Base-by-base conservation (phyloP, 2,329 filamentous ascomycete genomes). In the Botrytis hyacinthi region DNA sequence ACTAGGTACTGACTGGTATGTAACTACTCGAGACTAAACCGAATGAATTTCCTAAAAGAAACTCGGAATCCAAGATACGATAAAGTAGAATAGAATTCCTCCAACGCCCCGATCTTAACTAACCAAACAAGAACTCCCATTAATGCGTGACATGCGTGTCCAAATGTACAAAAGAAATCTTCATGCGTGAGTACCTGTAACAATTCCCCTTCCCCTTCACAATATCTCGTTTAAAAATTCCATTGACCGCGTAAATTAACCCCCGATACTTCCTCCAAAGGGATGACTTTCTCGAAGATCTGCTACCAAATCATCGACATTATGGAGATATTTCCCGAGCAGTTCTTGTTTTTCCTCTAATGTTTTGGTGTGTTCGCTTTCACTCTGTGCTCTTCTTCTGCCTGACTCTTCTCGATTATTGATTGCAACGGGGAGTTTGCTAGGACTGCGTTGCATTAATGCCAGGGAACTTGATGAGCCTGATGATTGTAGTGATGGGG, bases 211-310 rank as follows among this genome's bases (percentile, higher is more conserved):
- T 20, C 29, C 66, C 65, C 48, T 57, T 42, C 35, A 42, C 48
- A 8, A 57, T 14, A n/a, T 9, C 35, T 68, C 35, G 48, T 68
- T 57, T 29, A 67, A 7, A 54, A 20, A n/a, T 29, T 26, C 35
- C 46, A 29, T 57, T 18, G n/a, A n/a, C 26, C 2, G 37, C 22
- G 5, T 29, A 26, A 29, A 42, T 68, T 22, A 66, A 75, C 68
- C 88, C 75, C 83, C 86, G 73, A 89, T 82, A 9, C 86, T 87
- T 9, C 90, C 82, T 9, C 90, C 91, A 84, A 94, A 94, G 0
- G 93, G 92, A 65, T 92, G 91, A 77, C 90, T 92, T 81, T 93
- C 93, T 76, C 91, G 90, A 78, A 98, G 83, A 82, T 98, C 94
- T 81, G 77, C 78, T 1, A 93, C 90, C 76, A 93, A 83, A 78